Percentiles rank a stretch among this genome's conserved stretches.
These are phyloP conservation scores for Blastocystis sp. DNA, from an alignment of 352 stramenopile species.

Conservation along the genomic window DNA sequence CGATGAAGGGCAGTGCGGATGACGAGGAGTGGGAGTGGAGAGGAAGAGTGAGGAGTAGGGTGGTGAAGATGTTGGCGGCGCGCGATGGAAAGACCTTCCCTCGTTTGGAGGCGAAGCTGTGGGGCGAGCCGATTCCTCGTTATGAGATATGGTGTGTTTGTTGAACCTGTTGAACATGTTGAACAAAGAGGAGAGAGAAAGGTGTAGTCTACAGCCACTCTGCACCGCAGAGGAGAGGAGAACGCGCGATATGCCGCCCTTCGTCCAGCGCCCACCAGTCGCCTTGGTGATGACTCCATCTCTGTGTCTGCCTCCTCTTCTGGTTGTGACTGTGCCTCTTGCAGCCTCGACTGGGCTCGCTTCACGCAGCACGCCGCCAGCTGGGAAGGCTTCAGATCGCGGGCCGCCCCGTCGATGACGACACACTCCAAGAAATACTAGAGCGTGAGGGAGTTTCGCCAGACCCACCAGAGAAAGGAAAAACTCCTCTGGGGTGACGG, in stretches of 20 bases:
- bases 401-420: neutral
- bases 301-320: neutral
- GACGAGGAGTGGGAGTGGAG: neutral
- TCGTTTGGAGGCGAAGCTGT: slow-evolving; percentile 3
- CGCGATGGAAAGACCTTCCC: slow-evolving; percentile 34
- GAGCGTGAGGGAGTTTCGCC: neutral
- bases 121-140: neutral
- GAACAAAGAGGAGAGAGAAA: neutral
- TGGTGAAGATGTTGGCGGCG: neutral
- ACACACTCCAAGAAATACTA: slow-evolving; percentile 49
- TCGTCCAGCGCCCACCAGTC: neutral
- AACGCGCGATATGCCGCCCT: neutral
- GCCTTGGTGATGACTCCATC: neutral
- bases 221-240: neutral
- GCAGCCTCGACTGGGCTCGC: too few species aligned
- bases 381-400: neutral
- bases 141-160: slow-evolving; percentile 53
- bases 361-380: neutral
- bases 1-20: neutral
- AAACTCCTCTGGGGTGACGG: neutral
- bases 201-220: neutral
- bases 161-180: neutral
- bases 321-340: neutral
- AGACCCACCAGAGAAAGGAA: slow-evolving; percentile 13
- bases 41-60: neutral